Evolutionary conservation across 108 stramenopile species (phyloP).

Genomic region (Nitzschia inconspicua): DNA sequence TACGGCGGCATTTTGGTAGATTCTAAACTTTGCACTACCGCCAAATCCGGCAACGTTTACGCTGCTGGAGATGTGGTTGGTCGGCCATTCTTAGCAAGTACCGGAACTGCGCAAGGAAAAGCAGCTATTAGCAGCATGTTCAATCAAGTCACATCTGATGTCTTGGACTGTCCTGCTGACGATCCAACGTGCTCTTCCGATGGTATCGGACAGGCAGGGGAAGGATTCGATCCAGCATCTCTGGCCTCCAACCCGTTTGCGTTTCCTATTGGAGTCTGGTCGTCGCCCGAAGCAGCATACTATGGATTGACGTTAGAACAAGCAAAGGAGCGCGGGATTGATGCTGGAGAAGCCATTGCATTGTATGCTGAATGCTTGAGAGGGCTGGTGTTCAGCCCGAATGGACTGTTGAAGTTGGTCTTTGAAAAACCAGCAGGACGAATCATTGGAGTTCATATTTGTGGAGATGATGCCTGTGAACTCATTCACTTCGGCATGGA

Average conservation of each 20-base stretch:
- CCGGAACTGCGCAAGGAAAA: slow-evolving; percentile 75
- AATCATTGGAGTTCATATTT: slow-evolving; percentile 80
- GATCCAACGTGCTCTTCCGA: slow-evolving; percentile 31
- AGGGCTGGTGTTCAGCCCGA: slow-evolving; percentile 75
- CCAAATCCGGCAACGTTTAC: slow-evolving; percentile 56
- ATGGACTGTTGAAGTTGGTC: slow-evolving; percentile 79
- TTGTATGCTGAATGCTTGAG: slow-evolving; percentile 79
- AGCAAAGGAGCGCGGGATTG: slow-evolving; percentile 62
- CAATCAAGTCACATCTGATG: slow-evolving; percentile 7
- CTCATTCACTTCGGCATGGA: slow-evolving; percentile 88
- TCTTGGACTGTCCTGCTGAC: slow-evolving; percentile 12
- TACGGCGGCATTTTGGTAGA: slow-evolving; percentile 75
- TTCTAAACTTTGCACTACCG: slow-evolving; percentile 42
- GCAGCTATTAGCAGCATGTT: slow-evolving; percentile 64
- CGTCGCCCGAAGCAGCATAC: slow-evolving; percentile 73
- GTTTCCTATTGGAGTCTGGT: slow-evolving; percentile 83
- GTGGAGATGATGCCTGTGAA: slow-evolving; percentile 83
- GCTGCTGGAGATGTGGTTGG: slow-evolving; percentile 84
- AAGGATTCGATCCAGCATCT: slow-evolving; percentile 66
- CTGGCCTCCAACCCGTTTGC: slow-evolving; percentile 81
- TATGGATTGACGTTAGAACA: slow-evolving; percentile 65
- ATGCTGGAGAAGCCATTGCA: slow-evolving; percentile 75
- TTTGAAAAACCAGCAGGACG: slow-evolving; percentile 65
- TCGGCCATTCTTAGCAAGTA: slow-evolving; percentile 75
- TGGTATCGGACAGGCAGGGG: slow-evolving; percentile 36